These are phyloP conservation scores for Pelargonium citronellum DNA, from an alignment of 441 rosid genomes.

Conservation along the genomic window DNA sequence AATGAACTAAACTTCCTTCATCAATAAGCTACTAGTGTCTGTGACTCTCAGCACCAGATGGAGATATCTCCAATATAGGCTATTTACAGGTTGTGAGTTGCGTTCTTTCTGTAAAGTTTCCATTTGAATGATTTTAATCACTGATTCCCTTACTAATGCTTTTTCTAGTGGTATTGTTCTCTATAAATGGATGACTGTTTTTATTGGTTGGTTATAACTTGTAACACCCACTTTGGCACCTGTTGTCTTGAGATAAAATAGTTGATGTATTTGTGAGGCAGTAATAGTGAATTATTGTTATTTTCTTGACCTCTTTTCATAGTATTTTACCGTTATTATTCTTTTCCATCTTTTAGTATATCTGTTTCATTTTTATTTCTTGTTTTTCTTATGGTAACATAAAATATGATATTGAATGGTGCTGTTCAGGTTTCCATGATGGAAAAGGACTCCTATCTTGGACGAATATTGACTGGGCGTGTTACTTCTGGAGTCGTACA, in stretches of 20 bases:
- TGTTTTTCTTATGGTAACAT: conserved; percentile 3
- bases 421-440: conserved; percentile 86
- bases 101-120: too few species aligned
- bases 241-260: neutral
- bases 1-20: too few species aligned
- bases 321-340: neutral
- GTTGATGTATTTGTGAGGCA: conserved; percentile 1
- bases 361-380: conserved; percentile 13
- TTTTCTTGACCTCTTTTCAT: neutral
- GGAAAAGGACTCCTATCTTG: conserved; percentile 87
- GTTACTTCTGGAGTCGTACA: conserved; percentile 62
- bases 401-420: conserved; percentile 12
- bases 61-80: too few species aligned
- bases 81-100: too few species aligned
- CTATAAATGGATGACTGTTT: too few species aligned
- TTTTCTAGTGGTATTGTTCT: too few species aligned
- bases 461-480: conserved; percentile 89
- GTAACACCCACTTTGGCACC: too few species aligned
- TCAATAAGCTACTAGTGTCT: too few species aligned
- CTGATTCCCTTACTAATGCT: too few species aligned
- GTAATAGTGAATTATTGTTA: neutral
- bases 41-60: too few species aligned
- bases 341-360: neutral
- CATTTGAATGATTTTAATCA: too few species aligned
- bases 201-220: too few species aligned